Evolutionary conservation across 306 rosid species (phyloP), one percentile per base, ranked within the genome.

Genomic region (Castanospermum australe): DNA sequence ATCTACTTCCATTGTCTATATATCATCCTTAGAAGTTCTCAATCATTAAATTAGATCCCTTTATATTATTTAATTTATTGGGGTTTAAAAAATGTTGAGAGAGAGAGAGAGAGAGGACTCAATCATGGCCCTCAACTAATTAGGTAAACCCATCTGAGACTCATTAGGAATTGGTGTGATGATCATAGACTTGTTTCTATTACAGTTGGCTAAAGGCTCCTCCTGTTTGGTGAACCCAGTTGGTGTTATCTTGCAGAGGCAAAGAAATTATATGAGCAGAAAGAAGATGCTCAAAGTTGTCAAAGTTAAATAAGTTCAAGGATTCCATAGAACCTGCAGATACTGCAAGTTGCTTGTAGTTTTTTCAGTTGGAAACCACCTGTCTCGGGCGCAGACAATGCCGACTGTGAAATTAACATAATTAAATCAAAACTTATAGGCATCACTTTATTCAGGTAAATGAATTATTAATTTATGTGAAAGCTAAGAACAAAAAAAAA

Each of bases 31-130:
- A 61, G 62, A 75, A 85, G 24, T 80, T 75, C 73, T 83, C 85
- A 83, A 87, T 85, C 86, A 87, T 89, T 82, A 81, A 89, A 83
- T 81, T 70, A 72, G 91, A 85, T 85, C 77, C 85, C 84, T 78
- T 63, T 62, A 14, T 30, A 77, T 82, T 71, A 55, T 59, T 86
- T 75, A 28, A 75, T 22, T 52, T 45, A 73, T 54, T 41, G 77
- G 2, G 44, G 48, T 21, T 35, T 38, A 61, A 50, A 80, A 71
- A 36, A 66, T 20, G n/a, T 38, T 71, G 0, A 66, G 63, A 77
- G 45, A 77, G 77, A 69, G 36, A 55, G 22, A 52, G 48, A 78
- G 81, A 77, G 56, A 63, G 60, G n/a, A 17, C 11, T 76, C 83
- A 86, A 83, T 81, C 76, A 82, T 79, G 73, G 67, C 39, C 63